phyloP scores from a whole-genome alignment of 2,329 filamentous ascomycete genomes.

The Xylariales sp. region DNA sequence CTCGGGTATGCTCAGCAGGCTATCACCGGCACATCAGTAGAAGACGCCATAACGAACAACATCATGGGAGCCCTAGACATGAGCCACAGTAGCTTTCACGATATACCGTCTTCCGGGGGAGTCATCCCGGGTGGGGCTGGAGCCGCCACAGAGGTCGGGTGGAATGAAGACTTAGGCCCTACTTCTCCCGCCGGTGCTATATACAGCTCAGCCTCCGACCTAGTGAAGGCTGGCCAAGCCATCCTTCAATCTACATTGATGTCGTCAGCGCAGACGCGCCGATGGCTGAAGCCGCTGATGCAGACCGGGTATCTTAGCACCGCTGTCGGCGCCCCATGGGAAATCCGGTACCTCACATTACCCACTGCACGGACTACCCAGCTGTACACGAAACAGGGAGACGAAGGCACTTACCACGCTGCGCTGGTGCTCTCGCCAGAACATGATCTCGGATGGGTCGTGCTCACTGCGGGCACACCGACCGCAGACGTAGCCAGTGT shows the following conservation, averaged over 20 bases:
- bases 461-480: constrained; percentile 31
- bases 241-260: constrained; percentile 41
- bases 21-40: constrained; percentile 52
- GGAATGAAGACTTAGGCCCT: constrained; percentile 45
- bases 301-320: constrained; percentile 38
- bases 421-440: constrained; percentile 37
- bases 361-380: constrained; percentile 29
- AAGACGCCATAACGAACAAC: constrained; percentile 46
- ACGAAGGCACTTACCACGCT: constrained; percentile 34
- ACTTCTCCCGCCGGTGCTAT: constrained; percentile 36
- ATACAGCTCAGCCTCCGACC: constrained; percentile 40
- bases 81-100: constrained; percentile 45
- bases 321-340: constrained; percentile 46
- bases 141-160: constrained; percentile 36
- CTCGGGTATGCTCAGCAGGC: constrained; percentile 54
- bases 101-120: constrained; percentile 33
- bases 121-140: constrained; percentile 33
- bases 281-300: constrained; percentile 44
- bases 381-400: constrained; percentile 41
- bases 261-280: constrained; percentile 40
- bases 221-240: constrained; percentile 43
- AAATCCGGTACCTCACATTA: constrained; percentile 39
- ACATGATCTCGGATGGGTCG: constrained; percentile 38
- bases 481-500: constrained; percentile 5
- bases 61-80: constrained; percentile 51